phyloP scores from a whole-genome alignment of 768 basidiomycete genomes.

The Podaxis carcinomalis region DNA sequence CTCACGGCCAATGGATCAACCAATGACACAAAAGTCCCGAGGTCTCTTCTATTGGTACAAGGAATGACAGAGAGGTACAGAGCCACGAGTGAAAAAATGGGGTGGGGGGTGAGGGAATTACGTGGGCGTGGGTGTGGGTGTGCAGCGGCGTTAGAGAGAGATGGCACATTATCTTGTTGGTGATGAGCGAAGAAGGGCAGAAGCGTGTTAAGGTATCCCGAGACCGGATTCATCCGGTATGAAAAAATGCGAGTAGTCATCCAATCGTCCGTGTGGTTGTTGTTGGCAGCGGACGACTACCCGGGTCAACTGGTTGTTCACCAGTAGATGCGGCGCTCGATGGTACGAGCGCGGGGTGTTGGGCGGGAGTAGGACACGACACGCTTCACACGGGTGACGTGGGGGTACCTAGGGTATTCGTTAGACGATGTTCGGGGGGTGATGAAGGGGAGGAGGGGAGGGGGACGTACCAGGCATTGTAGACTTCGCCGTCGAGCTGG shows the following conservation, averaged over 20 bases:
- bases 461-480: conserved; percentile 54
- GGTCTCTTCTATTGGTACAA: neutral
- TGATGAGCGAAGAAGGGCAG: neutral
- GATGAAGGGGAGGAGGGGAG: neutral
- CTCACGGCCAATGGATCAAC: neutral
- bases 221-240: conserved; percentile 5
- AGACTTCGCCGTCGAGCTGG: conserved; percentile 69
- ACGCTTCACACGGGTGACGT: conserved; percentile 73
- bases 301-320: conserved; percentile 27
- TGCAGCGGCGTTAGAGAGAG: neutral
- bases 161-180: neutral
- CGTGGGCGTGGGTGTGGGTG: neutral
- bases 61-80: neutral
- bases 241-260: neutral
- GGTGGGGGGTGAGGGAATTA: neutral
- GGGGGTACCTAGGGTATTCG: conserved; percentile 55
- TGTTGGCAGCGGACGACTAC: neutral
- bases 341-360: conserved; percentile 40
- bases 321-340: conserved; percentile 78
- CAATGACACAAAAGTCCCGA: neutral
- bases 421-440: neutral
- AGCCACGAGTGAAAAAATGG: neutral
- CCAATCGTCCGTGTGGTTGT: neutral
- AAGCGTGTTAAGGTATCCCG: neutral
- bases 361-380: conserved; percentile 56